Base-by-base conservation (phyloP, 345 rosid species). In the Populus nigra region DNA sequence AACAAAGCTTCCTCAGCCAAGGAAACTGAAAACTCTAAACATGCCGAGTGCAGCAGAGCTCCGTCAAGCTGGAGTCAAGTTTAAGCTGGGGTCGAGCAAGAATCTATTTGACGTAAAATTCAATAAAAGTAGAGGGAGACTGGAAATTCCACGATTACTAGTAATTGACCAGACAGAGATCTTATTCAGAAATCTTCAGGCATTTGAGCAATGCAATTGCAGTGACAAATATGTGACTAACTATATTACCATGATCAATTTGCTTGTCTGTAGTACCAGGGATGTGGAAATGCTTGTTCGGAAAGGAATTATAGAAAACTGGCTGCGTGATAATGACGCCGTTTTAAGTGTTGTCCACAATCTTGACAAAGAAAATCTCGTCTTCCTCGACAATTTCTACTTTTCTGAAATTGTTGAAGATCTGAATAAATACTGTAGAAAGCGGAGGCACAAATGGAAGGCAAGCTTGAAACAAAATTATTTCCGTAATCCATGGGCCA, bases 401-500 rank as follows among this genome's bases (percentile, higher is more conserved):
- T 41, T 39, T 39, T 8, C 49, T 45, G 49, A 45, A 45, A 45
- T 12, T 12, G 49, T 45, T 45, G 13, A 53, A 1, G 39, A 76
- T 29, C 69, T 81, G 0, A 5, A 16, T 8, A 0, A 0, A 0
- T 39, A 74, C 63, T 71, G 71, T 39, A 18, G 5, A 33, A 71
- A 1, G 1, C 71, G 61, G 17, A 22, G 72, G 83, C 59, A 83
- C 68, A 73, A 31, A 39, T 73, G 78, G 85, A 79, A 29, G 27
- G 83, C 77, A 31, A 63, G 68, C 7, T 23, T 79, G 69, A 76
- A 41, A 38, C 66, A 36, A 2, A 39, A 69, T 3, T 84, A 76
- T 13, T 84, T 79, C 31, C 57, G 29, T 0, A 76, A 38, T 72
- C 83, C 85, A 8, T 84, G 87, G 87, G 41, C 76, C 0, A 5